Percentiles rank a stretch among this genome's conserved stretches.
phyloP scores from a whole-genome alignment of 345 rosid species.

The Moricandia moricandioides region DNA sequence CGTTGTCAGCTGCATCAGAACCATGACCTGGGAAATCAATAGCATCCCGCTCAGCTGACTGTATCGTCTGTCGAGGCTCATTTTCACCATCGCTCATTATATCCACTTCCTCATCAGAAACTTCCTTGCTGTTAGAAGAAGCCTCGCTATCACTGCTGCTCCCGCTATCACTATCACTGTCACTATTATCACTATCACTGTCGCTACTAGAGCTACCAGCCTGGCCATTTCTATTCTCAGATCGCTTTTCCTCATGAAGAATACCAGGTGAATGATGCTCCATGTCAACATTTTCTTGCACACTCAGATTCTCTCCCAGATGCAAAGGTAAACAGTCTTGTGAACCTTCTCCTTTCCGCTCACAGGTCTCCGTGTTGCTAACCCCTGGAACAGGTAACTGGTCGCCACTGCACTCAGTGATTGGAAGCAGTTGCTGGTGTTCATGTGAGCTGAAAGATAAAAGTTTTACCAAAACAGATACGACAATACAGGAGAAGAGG shows the following conservation, averaged over 20 bases:
- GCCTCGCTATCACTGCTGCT: conserved; percentile 92
- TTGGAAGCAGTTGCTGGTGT: conserved; percentile 42
- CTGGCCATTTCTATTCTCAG: conserved; percentile 63
- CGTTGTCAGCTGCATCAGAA: conserved; percentile 45
- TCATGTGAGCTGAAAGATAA: conserved; percentile 68
- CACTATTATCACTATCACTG: conserved; percentile 74
- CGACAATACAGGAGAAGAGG: conserved; percentile 6
- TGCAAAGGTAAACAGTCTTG: conserved; percentile 41
- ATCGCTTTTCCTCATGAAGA: conserved; percentile 58
- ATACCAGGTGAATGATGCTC: conserved; percentile 58
- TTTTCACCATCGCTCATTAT: conserved; percentile 87
- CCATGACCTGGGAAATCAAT: conserved; percentile 35
- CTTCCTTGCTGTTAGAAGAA: conserved; percentile 84
- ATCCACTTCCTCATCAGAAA: conserved; percentile 92
- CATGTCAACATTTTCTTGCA: conserved; percentile 44
- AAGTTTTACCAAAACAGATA: conserved; percentile 10
- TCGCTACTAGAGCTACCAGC: conserved; percentile 80
- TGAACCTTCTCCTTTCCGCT: conserved; percentile 41
- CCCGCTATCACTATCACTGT: conserved; percentile 74
- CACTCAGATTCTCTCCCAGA: conserved; percentile 38
- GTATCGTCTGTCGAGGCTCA: conserved; percentile 49
- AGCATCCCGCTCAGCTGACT: conserved; percentile 38
- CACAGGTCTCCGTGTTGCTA: conserved; percentile 42
- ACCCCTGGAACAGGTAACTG: conserved; percentile 48
- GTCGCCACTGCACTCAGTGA: conserved; percentile 46